phyloP scores from a whole-genome alignment of 352 stramenopile genomes.

The Phytopythium boreale region DNA sequence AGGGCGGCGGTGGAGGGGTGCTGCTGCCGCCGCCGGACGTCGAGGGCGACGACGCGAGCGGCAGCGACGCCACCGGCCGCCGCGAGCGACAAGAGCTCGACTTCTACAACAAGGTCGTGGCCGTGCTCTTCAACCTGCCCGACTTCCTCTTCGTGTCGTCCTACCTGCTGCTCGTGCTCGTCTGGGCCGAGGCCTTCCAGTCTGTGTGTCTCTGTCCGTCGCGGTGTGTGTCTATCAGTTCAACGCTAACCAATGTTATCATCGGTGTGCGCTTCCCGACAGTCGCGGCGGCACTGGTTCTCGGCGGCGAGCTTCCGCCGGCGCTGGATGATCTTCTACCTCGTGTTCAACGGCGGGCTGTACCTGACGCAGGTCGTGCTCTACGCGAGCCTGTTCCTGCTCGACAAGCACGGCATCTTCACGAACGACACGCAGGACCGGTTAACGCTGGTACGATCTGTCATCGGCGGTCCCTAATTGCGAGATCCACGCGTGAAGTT shows the following conservation, averaged over 20 bases:
- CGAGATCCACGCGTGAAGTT: no score
- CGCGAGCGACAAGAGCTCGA: conserved; percentile 64
- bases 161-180: conserved; percentile 88
- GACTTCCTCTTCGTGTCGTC: conserved; percentile 91
- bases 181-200: conserved; percentile 90
- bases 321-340: conserved; percentile 91
- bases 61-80: conserved; percentile 12
- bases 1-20: conserved; percentile 8
- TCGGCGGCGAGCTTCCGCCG: conserved; percentile 78
- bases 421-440: conserved; percentile 67
- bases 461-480: not conserved
- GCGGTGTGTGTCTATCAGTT: not conserved
- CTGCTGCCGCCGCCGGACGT: conserved; percentile 11
- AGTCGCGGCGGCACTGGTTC: conserved; percentile 90
- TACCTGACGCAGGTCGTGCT: conserved; percentile 88
- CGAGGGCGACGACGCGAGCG: conserved; percentile 13
- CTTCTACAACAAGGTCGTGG: conserved; percentile 90
- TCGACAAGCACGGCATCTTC: conserved; percentile 80
- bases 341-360: conserved; percentile 89
- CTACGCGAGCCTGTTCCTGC: conserved; percentile 88
- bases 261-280: not conserved
- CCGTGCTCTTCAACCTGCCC: conserved; percentile 91
- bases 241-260: not conserved
- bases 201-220: conserved; percentile 38
- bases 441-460: conserved; percentile 52